Evolutionary conservation across 169 alveolate species (phyloP).

Genomic region (Besnoitia besnoiti): DNA sequence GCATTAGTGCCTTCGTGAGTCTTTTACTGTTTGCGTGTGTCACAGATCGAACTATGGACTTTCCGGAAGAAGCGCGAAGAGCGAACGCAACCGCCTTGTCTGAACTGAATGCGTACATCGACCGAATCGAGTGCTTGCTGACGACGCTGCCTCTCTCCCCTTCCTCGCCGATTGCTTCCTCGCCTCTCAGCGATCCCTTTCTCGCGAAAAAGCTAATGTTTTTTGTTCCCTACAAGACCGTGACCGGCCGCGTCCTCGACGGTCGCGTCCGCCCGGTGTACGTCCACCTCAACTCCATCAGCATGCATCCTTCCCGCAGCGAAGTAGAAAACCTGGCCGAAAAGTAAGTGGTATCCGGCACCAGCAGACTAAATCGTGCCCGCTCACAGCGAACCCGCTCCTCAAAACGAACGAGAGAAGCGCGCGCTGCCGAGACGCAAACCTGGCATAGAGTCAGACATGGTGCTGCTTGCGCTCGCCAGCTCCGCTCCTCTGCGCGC

Average conservation of each 20-base stretch:
- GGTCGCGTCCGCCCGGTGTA: slow-evolving; percentile 43
- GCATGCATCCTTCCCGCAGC: neutral
- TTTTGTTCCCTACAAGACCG: slow-evolving; percentile 28
- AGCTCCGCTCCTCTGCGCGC: too few species aligned
- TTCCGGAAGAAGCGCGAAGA: slow-evolving; percentile 53
- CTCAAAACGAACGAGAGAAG: too few species aligned
- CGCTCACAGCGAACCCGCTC: too few species aligned
- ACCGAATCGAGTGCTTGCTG: slow-evolving; percentile 47
- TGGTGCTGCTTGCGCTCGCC: too few species aligned
- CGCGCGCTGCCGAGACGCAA: too few species aligned
- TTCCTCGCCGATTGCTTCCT: neutral
- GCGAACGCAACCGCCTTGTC: slow-evolving; percentile 30
- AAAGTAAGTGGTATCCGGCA: slow-evolving; percentile 7
- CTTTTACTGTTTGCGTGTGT: neutral
- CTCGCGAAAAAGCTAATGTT: slow-evolving; percentile 2
- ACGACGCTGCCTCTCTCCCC: neutral
- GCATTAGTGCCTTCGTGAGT: too few species aligned
- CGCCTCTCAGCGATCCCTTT: neutral
- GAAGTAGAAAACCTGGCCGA: slow-evolving; percentile 34
- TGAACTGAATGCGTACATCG: slow-evolving; percentile 52
- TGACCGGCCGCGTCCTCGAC: slow-evolving; percentile 7
- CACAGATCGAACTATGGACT: slow-evolving; percentile 39
- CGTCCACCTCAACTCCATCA: slow-evolving; percentile 37
- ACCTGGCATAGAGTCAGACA: too few species aligned
- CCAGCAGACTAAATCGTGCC: too few species aligned